Evolutionary conservation across 2,329 filamentous ascomycete genomes (phyloP).

Genomic region (Neospermospora avenae): DNA sequence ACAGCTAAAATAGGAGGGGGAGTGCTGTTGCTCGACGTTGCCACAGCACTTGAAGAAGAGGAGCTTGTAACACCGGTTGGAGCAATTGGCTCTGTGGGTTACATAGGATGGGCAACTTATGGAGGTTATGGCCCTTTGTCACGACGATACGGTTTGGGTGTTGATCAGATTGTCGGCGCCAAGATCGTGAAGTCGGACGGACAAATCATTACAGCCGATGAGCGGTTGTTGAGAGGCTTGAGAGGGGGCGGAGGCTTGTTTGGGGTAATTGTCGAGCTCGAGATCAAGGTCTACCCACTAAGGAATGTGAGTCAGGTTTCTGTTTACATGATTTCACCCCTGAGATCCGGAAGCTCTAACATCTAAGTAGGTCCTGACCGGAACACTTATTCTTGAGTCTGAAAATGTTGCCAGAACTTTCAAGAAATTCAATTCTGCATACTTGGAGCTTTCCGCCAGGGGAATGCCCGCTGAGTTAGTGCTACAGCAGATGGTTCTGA

Average conservation of each 20-base stretch:
- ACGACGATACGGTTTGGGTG: constrained; percentile 36
- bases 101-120: constrained; percentile 37
- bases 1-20: constrained; percentile 39
- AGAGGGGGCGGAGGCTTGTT: constrained; percentile 41
- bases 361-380: constrained; percentile 29
- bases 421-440: constrained; percentile 28
- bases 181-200: constrained; percentile 40
- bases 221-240: constrained; percentile 38
- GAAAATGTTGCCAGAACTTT: constrained; percentile 30
- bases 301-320: constrained; percentile 28
- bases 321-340: no score
- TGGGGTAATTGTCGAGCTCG: constrained; percentile 41
- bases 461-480: constrained; percentile 24
- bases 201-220: constrained; percentile 38
- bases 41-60: constrained; percentile 29
- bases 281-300: constrained; percentile 39
- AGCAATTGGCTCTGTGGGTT: constrained; percentile 33
- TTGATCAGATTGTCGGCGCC: constrained; percentile 39
- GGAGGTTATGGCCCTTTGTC: constrained; percentile 38
- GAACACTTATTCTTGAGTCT: constrained; percentile 36
- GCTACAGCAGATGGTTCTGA: constrained; percentile 32
- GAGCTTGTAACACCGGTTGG: constrained; percentile 34
- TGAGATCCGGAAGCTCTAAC: neutral
- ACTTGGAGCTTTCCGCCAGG: constrained; percentile 24
- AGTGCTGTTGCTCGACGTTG: constrained; percentile 33